Conservation (phyloP, 2,329 filamentous ascomycete genomes). For the Penicillium brevicompactum region DNA sequence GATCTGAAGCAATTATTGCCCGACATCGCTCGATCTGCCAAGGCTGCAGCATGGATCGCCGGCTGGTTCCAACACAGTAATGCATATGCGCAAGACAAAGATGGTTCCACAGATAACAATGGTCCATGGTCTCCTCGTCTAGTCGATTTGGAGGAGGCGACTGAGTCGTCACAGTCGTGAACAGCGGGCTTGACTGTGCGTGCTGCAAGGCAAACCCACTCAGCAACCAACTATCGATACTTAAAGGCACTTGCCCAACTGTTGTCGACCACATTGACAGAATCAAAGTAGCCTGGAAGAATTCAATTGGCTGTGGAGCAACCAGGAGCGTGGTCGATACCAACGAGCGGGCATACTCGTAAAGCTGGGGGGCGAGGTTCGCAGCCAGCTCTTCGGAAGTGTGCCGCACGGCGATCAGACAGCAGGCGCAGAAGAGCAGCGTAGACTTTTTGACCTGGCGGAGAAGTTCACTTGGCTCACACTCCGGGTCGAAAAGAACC, state of each 20-base stretch:
- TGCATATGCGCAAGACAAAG: slow-evolving; percentile 49
- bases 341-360: slow-evolving; percentile 35
- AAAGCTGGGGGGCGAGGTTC: slow-evolving; percentile 41
- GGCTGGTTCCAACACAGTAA: slow-evolving; percentile 48
- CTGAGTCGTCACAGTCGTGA: slow-evolving; percentile 22
- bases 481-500: slow-evolving; percentile 39
- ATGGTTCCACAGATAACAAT: slow-evolving; percentile 48
- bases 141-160: slow-evolving; percentile 3
- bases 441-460: slow-evolving; percentile 39
- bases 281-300: slow-evolving; percentile 48
- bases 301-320: slow-evolving; percentile 45
- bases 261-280: slow-evolving; percentile 51
- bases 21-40: slow-evolving; percentile 43
- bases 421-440: slow-evolving; percentile 43
- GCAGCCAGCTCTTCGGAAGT: slow-evolving; percentile 42
- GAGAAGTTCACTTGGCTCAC: slow-evolving; percentile 31
- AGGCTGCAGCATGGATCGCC: slow-evolving; percentile 40
- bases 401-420: slow-evolving; percentile 47
- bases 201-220: slow-evolving; percentile 50
- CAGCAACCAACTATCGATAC: slow-evolving; percentile 50
- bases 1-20: slow-evolving; percentile 40
- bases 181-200: slow-evolving; percentile 40
- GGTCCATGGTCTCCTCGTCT: slow-evolving; percentile 29
- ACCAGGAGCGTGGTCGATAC: slow-evolving; percentile 34
- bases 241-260: slow-evolving; percentile 47